These are phyloP conservation scores for Closterium sp. DNA, from an alignment of 139 green algal genomes.

Conservation along the genomic window DNA sequence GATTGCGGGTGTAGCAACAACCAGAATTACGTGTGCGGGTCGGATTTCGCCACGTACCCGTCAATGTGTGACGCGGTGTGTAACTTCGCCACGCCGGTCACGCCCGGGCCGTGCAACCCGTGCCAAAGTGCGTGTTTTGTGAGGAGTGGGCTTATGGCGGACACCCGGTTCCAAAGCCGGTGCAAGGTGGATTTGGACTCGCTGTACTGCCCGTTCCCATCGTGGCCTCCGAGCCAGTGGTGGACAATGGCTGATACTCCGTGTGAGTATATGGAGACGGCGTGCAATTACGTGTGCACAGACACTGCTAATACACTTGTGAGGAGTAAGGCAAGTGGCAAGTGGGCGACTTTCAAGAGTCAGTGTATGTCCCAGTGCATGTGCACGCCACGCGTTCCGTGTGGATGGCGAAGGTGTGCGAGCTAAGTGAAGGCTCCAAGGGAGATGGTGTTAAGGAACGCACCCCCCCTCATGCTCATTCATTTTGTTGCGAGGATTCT, in stretches of 20 bases:
- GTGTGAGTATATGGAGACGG: neutral
- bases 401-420: neutral
- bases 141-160: neutral
- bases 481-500: too few species aligned
- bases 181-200: neutral
- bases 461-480: too few species aligned
- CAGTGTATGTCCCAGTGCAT: neutral
- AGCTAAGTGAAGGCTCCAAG: neutral
- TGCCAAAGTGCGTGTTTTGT: slow-evolving; percentile 10
- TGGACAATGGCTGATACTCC: neutral
- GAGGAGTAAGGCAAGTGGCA: neutral
- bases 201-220: neutral
- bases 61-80: slow-evolving; percentile 33
- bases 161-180: neutral
- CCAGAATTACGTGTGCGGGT: slow-evolving; percentile 4
- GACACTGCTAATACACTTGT: neutral
- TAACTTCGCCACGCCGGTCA: slow-evolving; percentile 25
- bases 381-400: neutral
- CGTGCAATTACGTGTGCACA: neutral
- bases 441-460: neutral
- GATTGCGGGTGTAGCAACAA: neutral
- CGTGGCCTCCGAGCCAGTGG: neutral
- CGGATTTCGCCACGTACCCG: slow-evolving; percentile 1
- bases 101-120: neutral
- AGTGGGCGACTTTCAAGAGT: neutral